Evolutionary conservation across 805 yeast species (phyloP).

Genomic region (Torulaspora gathmanii): DNA sequence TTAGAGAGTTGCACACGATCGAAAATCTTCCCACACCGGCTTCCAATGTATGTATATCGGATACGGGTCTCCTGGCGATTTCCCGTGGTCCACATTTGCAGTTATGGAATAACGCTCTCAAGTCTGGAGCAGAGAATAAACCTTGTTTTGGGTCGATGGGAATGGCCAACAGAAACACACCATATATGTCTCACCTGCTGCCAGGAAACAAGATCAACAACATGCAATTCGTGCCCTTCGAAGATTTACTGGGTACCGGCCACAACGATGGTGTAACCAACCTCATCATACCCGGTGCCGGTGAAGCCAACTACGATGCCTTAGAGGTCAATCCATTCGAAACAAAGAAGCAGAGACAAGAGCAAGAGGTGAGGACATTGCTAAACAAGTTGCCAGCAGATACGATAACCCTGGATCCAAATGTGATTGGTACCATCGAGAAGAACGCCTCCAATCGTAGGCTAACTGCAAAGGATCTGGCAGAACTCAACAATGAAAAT

Average conservation of each 20-base stretch:
- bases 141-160: constrained; percentile 46
- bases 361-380: constrained; percentile 79
- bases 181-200: constrained; percentile 86
- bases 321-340: constrained; percentile 90
- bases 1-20: constrained; percentile 60
- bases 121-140: constrained; percentile 38
- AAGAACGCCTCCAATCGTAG: constrained; percentile 60
- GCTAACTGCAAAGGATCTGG: constrained; percentile 54
- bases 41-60: constrained; percentile 70
- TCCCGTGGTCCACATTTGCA: constrained; percentile 96
- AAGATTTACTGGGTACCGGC: constrained; percentile 91
- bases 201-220: constrained; percentile 71
- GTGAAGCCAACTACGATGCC: constrained; percentile 97
- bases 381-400: constrained; percentile 88
- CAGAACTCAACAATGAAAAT: constrained; percentile 39
- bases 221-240: constrained; percentile 82
- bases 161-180: constrained; percentile 46
- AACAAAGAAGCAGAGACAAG: constrained; percentile 88
- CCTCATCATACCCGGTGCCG: constrained; percentile 91
- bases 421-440: constrained; percentile 78
- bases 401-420: constrained; percentile 87
- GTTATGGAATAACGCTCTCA: constrained; percentile 84
- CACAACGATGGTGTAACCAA: constrained; percentile 74
- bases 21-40: constrained; percentile 81
- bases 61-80: constrained; percentile 79